Evolutionary conservation across 257 asterid species (phyloP).

Genomic region (Jaltomata sinuosa): DNA sequence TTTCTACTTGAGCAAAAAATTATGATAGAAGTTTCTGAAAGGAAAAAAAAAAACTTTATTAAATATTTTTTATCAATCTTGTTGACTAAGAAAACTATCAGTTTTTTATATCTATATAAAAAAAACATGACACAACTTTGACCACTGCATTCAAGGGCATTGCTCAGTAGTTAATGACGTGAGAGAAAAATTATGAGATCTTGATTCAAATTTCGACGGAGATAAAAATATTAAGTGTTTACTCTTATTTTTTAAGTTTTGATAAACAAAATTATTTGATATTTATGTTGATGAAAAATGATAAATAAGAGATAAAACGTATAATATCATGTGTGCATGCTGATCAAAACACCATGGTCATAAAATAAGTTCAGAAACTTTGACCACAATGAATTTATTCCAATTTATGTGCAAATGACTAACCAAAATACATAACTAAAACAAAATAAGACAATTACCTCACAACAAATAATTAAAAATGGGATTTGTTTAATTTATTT

Average conservation of each 20-base stretch:
- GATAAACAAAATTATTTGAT: neutral
- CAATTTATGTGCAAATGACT: neutral
- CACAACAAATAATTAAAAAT: neutral
- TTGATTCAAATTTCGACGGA: neutral
- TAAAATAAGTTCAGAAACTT: neutral
- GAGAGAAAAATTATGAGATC: neutral
- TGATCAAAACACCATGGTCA: neutral
- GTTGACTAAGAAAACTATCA: neutral
- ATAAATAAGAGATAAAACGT: neutral
- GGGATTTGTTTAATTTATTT: neutral
- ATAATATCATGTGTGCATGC: no score
- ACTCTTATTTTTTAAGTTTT: neutral
- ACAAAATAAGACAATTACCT: neutral
- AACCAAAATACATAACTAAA: neutral
- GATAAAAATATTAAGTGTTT: neutral
- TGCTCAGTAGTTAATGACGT: neutral
- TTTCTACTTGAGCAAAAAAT: neutral
- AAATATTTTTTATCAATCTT: neutral
- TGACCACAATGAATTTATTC: neutral
- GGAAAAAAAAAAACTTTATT: neutral
- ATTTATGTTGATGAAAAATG: neutral
- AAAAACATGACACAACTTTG: neutral
- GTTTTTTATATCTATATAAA: neutral
- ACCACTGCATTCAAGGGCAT: neutral
- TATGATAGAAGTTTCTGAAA: neutral